Base-by-base conservation (phyloP, 345 rosid genomes). In the Xanthoceras sorbifolium region DNA sequence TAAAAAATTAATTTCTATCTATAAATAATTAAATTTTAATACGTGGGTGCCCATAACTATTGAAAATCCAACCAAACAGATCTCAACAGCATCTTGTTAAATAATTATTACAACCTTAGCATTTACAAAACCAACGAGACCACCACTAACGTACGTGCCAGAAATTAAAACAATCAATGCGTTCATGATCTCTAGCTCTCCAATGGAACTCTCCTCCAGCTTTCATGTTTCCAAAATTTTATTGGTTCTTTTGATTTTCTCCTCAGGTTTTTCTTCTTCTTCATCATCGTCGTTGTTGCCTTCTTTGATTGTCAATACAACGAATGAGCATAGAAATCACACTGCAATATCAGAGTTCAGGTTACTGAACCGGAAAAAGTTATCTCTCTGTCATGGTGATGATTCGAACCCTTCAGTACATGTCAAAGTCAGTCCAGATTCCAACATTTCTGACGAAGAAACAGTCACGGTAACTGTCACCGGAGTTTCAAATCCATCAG, bases 321-420 rank as follows among this genome's bases (percentile, higher is more conserved):
- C 76, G 0, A n/a, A 23, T 0, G 66, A 71, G 15, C 95, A 91
- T 71, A 72, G 36, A 0, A 81, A 85, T 62, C 28, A 85, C 70
- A 91, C 96, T 0, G 93, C 78, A 0, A 76, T 89, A 46, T 87
- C 91, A 1, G 84, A 80, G 25, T 91, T 89, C 60, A 79, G 93
- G 26, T 73, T 91, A 5, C 7, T 91, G 0, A 91, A 91, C 22
- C 75, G 96, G 73, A 88, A 87, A 71, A 18, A 3, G 31, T 62
- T 88, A 54, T 0, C 65, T 2, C 12, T 77, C 3, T 91, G 93
- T 52, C 83, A 44, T 1, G 70, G 93, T 52, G 82, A 44, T 1
- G 70, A 71, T 65, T 7, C 7, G 0, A 88, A 79, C 55, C 85
- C 85, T 1, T 76, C 46, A 70, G 71, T 87, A 38, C 69, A 54